A percentile compares a stretch with the other conserved stretches of the same genome.
phyloP scores from a whole-genome alignment of 306 rosid species.

The Trifolium pratense region DNA sequence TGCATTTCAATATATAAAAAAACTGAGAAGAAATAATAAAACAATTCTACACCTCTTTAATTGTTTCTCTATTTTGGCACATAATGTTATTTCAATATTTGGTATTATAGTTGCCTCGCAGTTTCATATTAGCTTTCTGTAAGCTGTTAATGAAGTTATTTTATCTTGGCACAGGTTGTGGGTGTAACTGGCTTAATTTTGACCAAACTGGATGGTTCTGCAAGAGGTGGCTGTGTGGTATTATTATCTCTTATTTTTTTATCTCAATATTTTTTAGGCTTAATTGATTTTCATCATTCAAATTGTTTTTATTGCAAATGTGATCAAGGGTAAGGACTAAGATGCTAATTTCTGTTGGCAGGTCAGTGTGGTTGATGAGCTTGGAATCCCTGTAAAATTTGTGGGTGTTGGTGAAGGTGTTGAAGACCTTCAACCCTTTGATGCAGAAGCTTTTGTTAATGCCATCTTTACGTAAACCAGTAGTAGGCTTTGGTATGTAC shows the following conservation, averaged over 20 bases:
- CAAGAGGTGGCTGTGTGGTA: conserved; percentile 99
- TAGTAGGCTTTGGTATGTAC: conserved; percentile 35
- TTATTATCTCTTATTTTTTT: conserved; percentile 44
- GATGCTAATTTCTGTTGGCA: conserved; percentile 46
- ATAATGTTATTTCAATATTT: conserved; percentile 13
- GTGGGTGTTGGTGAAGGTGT: conserved; percentile 95
- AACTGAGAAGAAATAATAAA: neutral
- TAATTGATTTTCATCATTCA: neutral
- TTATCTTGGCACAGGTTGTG: conserved; percentile 65
- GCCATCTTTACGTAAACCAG: conserved; percentile 74
- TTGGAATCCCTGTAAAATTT: conserved; percentile 93
- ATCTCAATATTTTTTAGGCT: conserved; percentile 10
- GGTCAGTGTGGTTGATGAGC: conserved; percentile 98
- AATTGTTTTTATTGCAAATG: conserved; percentile 7
- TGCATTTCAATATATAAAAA: neutral
- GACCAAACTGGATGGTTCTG: conserved; percentile 96
- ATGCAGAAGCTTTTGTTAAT: conserved; percentile 88
- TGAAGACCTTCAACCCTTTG: conserved; percentile 96
- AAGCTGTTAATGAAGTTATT: conserved; percentile 31
- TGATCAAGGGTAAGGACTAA: conserved; percentile 17
- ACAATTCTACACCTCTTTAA: conserved; percentile 9
- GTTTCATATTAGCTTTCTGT: conserved; percentile 13
- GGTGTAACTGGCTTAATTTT: conserved; percentile 89
- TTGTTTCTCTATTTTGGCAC: conserved; percentile 7
- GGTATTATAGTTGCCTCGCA: conserved; percentile 1